phyloP scores from a whole-genome alignment of 306 rosid genomes.

The Cicer yamashitae region DNA sequence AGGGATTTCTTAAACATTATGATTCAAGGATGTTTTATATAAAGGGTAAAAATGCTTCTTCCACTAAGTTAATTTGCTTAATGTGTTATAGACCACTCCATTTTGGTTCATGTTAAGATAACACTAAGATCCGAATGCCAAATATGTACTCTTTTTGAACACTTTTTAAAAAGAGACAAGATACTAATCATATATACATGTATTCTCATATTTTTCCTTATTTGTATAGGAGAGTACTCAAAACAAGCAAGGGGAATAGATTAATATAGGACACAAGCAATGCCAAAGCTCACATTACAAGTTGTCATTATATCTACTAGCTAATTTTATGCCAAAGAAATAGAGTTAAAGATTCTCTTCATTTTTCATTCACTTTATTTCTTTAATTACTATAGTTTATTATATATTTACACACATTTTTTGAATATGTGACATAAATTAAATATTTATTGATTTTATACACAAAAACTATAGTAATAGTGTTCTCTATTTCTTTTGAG shows the following conservation, averaged over 20 bases:
- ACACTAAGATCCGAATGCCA: slow-evolving; percentile 16
- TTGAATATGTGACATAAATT: too few species aligned
- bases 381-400: too few species aligned
- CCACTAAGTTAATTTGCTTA: slow-evolving; percentile 59
- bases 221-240: background rate
- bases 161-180: background rate
- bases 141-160: slow-evolving; percentile 16
- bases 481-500: too few species aligned
- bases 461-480: too few species aligned
- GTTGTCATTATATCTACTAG: too few species aligned
- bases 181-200: slow-evolving; percentile 10
- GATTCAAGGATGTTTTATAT: slow-evolving; percentile 40
- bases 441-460: too few species aligned
- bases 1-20: slow-evolving; percentile 20
- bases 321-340: too few species aligned
- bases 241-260: background rate
- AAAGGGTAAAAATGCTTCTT: slow-evolving; percentile 57
- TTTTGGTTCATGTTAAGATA: slow-evolving; percentile 14
- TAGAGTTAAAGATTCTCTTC: too few species aligned
- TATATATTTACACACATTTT: too few species aligned
- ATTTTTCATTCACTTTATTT: too few species aligned
- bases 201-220: slow-evolving; percentile 31
- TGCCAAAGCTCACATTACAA: background rate
- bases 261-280: background rate
- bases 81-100: slow-evolving; percentile 35